Evolutionary conservation across 495 filamentous ascomycete genomes (phyloP), one percentile per base, ranked within the genome.

Genomic region (Neurospora sp.): DNA sequence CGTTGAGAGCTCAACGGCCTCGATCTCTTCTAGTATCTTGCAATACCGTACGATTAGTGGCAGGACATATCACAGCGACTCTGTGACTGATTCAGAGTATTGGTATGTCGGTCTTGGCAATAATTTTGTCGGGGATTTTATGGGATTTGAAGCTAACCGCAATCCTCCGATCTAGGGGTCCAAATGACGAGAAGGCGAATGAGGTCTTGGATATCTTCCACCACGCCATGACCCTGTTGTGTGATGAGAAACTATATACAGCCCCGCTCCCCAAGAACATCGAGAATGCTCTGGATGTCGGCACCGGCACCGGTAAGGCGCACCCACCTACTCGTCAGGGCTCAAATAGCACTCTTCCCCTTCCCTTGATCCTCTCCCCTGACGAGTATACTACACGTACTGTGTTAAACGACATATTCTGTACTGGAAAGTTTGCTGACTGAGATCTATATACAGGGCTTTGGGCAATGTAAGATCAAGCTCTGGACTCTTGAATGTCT

Each of bases 211-310:
- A 82, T 48, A 78, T 80, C 70, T 77, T 73, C 61, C 78, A 80
- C 53, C 77, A 78, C 72, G 70, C 75, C 73, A 71, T 78, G 71
- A 76, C 74, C 1, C 75, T 78, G 3, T 59, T 85, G 6, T 81
- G 87, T 3, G 85, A 84, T 31, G 88, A 85, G 1, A 82, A 82
- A 42, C 80, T 89, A 3, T 84, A 84, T 74, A 81, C 88, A 6
- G 85, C 89, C 0, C 89, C 89, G 8, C 75, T 91, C 18, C 76
- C 73, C n/a, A 41, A 76, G 5, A 76, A 84, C 20, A 76, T 76
- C 3, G 79, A 88, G 71, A 83, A 84, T 39, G 83, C 87, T 5
- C 79, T 91, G 5, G 89, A 91, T 73, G 76, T 91, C 42, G 89
- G 89, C 27, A 92, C 91, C 2, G 91, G 91, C 14, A 83, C 82